These are phyloP conservation scores for Saccharomycopsis amapae DNA, from an alignment of 805 yeast species.

Conservation along the genomic window DNA sequence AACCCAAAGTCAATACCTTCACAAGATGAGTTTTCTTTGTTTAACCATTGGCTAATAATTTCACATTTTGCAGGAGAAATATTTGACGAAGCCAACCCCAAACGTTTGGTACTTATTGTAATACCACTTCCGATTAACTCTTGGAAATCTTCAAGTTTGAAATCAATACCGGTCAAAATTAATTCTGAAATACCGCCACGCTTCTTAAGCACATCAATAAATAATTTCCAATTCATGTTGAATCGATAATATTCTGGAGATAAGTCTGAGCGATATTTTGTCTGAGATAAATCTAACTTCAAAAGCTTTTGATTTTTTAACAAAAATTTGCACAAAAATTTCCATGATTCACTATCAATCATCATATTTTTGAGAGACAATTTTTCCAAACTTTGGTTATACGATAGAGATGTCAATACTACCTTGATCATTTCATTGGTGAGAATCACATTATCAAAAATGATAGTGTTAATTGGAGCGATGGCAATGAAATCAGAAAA, in stretches of 20 bases:
- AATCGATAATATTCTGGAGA: slow-evolving; percentile 43
- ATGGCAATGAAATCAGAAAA: slow-evolving; percentile 82
- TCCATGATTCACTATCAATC: slow-evolving; percentile 71
- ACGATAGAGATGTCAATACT: slow-evolving; percentile 60
- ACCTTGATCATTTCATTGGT: slow-evolving; percentile 71
- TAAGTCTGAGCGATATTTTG: slow-evolving; percentile 34
- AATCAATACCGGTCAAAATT: slow-evolving; percentile 70
- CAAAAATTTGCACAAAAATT: slow-evolving; percentile 65
- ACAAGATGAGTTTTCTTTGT: slow-evolving; percentile 33
- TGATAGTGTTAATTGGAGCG: slow-evolving; percentile 72
- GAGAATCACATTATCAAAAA: slow-evolving; percentile 72
- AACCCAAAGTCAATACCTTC: slow-evolving; percentile 80
- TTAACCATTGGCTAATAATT: slow-evolving; percentile 53
- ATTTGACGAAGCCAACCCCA: slow-evolving; percentile 76
- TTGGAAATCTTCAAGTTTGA: slow-evolving; percentile 48
- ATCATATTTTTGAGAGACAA: slow-evolving; percentile 74
- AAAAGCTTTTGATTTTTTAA: slow-evolving; percentile 51
- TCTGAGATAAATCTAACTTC: slow-evolving; percentile 66
- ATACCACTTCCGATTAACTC: slow-evolving; percentile 52
- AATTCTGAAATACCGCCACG: slow-evolving; percentile 78
- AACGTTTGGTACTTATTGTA: slow-evolving; percentile 42
- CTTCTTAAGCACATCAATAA: slow-evolving; percentile 58
- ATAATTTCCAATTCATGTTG: slow-evolving; percentile 75
- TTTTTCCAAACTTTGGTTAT: slow-evolving; percentile 61
- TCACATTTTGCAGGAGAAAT: slow-evolving; percentile 52